Conservation (phyloP, 345 rosid species). For the Punica granatum region DNA sequence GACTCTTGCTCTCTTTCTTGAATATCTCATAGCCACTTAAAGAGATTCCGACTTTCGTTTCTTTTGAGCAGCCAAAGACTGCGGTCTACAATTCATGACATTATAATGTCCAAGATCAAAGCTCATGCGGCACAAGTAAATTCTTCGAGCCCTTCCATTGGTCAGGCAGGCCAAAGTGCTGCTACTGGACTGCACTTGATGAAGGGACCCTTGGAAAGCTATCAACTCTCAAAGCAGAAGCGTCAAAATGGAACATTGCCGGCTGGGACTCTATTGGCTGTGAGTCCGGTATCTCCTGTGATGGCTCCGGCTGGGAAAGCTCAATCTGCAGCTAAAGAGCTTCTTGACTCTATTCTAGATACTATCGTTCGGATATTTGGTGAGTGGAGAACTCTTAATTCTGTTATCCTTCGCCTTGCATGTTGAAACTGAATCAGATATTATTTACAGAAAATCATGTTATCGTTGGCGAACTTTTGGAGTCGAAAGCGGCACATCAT, state of each 20-base stretch:
- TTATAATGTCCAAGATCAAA: constrained; percentile 82
- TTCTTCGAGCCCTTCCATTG: constrained; percentile 51
- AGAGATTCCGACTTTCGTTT: constrained; percentile 11
- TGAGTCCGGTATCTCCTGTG: constrained; percentile 90
- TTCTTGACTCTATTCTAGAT: constrained; percentile 87
- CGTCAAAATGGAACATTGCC: constrained; percentile 68
- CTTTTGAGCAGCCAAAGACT: constrained; percentile 68
- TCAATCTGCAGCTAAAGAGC: constrained; percentile 80
- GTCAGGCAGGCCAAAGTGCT: constrained; percentile 41
- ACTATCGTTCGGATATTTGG: constrained; percentile 80
- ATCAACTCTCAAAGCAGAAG: constrained; percentile 59
- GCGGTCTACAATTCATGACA: constrained; percentile 94
- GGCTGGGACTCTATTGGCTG: constrained; percentile 64
- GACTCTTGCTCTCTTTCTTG: background rate
- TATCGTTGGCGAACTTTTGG: constrained; percentile 90
- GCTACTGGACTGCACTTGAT: constrained; percentile 37
- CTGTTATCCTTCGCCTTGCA: constrained; percentile 7
- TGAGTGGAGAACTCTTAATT: constrained; percentile 26
- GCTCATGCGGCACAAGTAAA: constrained; percentile 49
- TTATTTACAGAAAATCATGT: constrained; percentile 72
- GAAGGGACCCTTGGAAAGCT: constrained; percentile 66
- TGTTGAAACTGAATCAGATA: constrained; percentile 13
- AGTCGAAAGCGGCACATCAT: constrained; percentile 54
- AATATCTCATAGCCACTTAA: background rate
- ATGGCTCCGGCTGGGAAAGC: constrained; percentile 98